Conservation (phyloP, 2,329 filamentous ascomycete species). For the Hyphodiscus sp. region DNA sequence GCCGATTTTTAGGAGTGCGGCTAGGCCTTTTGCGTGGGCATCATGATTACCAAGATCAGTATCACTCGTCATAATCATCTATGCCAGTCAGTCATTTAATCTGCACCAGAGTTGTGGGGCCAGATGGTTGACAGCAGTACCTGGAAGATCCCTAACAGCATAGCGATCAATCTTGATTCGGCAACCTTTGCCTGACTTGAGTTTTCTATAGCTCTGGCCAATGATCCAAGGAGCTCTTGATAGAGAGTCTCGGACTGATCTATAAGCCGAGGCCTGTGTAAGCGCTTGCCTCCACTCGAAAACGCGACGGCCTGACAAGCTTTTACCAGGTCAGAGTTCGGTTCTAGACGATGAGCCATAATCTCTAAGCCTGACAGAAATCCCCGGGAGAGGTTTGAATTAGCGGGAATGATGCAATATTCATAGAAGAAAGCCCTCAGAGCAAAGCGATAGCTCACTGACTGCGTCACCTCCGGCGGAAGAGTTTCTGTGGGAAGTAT, state of each 20-base stretch:
- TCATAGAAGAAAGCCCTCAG: slow-evolving; percentile 23
- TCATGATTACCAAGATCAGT: slow-evolving; percentile 10
- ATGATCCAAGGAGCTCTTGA: slow-evolving; percentile 11
- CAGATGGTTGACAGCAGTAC: slow-evolving; percentile 1
- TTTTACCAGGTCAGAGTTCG: slow-evolving; percentile 17
- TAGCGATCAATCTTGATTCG: slow-evolving; percentile 15
- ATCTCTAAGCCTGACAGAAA: too few relatives aligned
- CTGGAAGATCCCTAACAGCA: slow-evolving; percentile 22
- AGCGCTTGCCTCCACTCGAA: slow-evolving; percentile 15
- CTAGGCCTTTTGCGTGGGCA: slow-evolving; percentile 15
- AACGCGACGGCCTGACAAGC: slow-evolving; percentile 19
- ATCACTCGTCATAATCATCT: slow-evolving; percentile 16
- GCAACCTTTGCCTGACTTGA: background rate
- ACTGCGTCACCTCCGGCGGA: slow-evolving; percentile 12
- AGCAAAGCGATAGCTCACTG: slow-evolving; percentile 11
- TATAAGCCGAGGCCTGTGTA: slow-evolving; percentile 14
- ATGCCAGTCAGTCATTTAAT: background rate
- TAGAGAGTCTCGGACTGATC: slow-evolving; percentile 10
- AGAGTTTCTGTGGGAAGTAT: slow-evolving; percentile 14
- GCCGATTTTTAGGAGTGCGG: slow-evolving; percentile 8
- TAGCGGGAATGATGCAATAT: too few relatives aligned
- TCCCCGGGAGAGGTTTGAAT: too few relatives aligned
- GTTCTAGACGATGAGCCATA: slow-evolving; percentile 5
- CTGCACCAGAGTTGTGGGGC: background rate
- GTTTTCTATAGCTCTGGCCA: slow-evolving; percentile 6